Evolutionary conservation across 2,329 filamentous ascomycete species (phyloP).

Genomic region (Talaromyces atroroseus): DNA sequence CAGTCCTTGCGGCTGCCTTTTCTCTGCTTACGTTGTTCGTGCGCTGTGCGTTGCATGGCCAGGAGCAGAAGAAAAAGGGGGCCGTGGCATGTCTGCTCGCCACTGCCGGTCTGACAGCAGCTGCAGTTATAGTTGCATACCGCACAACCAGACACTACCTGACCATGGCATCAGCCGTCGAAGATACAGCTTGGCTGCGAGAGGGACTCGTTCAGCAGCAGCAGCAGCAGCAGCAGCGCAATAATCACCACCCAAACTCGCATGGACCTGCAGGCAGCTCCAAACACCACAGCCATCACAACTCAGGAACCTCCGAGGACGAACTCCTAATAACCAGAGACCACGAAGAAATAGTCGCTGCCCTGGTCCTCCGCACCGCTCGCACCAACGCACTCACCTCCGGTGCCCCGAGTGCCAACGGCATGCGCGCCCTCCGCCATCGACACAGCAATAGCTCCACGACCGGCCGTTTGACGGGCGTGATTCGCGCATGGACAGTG

Average conservation of each 20-base stretch:
- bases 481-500: conserved; percentile 78
- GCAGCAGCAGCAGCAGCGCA: neutral
- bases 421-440: conserved; percentile 16
- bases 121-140: conserved; percentile 54
- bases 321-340: conserved; percentile 63
- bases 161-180: conserved; percentile 54
- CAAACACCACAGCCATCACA: conserved; percentile 20
- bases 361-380: conserved; percentile 52
- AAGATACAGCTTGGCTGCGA: conserved; percentile 56
- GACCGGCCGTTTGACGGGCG: conserved; percentile 20
- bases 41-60: conserved; percentile 35
- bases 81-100: conserved; percentile 54
- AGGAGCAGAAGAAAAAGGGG: conserved; percentile 41
- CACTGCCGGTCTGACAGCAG: conserved; percentile 58
- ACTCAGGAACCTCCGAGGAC: conserved; percentile 45
- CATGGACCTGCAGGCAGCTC: conserved; percentile 21
- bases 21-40: conserved; percentile 35
- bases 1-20: conserved; percentile 39
- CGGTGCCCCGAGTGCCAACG: conserved; percentile 17
- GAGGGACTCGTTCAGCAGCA: conserved; percentile 20
- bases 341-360: conserved; percentile 65
- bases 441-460: conserved; percentile 15
- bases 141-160: conserved; percentile 60
- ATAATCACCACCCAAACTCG: neutral
- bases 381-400: conserved; percentile 17